Conservation (phyloP, 768 basidiomycete species). For the Russula brevipes region DNA sequence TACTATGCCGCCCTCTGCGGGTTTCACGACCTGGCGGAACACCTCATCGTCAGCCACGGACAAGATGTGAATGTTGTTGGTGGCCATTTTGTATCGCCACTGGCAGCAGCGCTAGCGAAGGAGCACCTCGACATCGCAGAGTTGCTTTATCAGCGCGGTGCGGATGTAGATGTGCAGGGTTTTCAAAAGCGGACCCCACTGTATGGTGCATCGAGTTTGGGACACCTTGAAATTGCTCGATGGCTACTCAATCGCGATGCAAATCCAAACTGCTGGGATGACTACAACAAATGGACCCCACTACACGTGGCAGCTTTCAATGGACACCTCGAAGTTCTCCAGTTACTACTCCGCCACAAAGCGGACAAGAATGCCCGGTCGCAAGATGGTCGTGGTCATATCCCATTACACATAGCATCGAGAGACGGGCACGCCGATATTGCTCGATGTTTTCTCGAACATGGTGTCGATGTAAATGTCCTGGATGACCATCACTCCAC, state of each 20-base stretch:
- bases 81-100: no score
- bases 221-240: background rate
- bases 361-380: background rate
- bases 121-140: no score
- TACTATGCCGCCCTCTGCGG: no score
- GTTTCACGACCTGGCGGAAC: no score
- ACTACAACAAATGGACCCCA: background rate
- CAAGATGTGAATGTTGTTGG: no score
- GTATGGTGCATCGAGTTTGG: background rate
- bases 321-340: background rate
- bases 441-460: background rate
- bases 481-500: background rate
- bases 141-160: no score
- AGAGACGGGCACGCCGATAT: background rate
- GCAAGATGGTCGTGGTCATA: background rate
- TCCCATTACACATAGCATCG: background rate
- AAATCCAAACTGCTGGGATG: background rate
- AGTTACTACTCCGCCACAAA: background rate
- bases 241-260: background rate
- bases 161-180: no score
- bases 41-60: no score
- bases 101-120: no score
- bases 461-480: background rate
- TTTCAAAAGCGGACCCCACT: background rate
- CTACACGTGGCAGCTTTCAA: background rate